A percentile compares a stretch with the other conserved stretches of the same genome.
Conservation (phyloP, 2,329 filamentous ascomycete genomes). For the Scytalidium sp. region DNA sequence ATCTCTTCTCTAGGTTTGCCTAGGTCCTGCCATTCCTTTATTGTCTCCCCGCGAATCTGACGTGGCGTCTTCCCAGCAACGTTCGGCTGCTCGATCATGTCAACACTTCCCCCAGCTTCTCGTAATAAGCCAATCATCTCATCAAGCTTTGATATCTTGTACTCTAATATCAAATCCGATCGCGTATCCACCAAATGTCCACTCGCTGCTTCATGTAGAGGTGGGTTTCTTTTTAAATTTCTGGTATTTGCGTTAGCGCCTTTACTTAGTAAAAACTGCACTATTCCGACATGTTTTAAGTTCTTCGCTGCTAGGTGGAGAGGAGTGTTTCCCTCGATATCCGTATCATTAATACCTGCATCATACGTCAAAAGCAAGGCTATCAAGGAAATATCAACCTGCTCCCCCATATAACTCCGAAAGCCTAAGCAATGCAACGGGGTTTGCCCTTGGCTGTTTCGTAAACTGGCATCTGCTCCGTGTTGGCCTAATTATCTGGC, state of each 20-base stretch:
- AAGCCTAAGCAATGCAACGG: constrained; percentile 14
- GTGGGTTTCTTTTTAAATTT: constrained; percentile 15
- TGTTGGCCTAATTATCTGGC: constrained; percentile 11
- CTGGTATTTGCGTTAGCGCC: constrained; percentile 13
- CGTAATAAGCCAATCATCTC: constrained; percentile 10
- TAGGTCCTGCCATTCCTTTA: not conserved
- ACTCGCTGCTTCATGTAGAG: constrained; percentile 17
- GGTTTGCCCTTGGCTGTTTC: constrained; percentile 11
- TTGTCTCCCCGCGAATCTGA: constrained; percentile 7
- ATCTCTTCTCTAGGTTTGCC: no score
- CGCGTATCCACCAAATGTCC: not conserved
- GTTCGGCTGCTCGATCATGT: constrained; percentile 18
- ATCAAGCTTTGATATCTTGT: constrained; percentile 11
- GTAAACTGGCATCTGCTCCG: constrained; percentile 10
- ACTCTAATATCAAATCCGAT: constrained; percentile 2
- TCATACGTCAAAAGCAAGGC: constrained; percentile 14
- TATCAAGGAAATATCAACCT: constrained; percentile 10
- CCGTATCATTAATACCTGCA: constrained; percentile 11
- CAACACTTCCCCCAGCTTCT: not conserved
- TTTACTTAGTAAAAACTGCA: constrained; percentile 9
- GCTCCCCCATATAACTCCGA: constrained; percentile 4
- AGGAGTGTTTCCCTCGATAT: constrained; percentile 15
- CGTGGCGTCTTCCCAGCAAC: constrained; percentile 16
- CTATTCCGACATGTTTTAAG: constrained; percentile 15
- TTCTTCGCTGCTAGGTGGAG: constrained; percentile 17